A percentile compares a stretch with the other conserved stretches of the same genome.
phyloP scores from a whole-genome alignment of 2,329 filamentous ascomycete genomes.

The Pseudogymnoascus destructans region DNA sequence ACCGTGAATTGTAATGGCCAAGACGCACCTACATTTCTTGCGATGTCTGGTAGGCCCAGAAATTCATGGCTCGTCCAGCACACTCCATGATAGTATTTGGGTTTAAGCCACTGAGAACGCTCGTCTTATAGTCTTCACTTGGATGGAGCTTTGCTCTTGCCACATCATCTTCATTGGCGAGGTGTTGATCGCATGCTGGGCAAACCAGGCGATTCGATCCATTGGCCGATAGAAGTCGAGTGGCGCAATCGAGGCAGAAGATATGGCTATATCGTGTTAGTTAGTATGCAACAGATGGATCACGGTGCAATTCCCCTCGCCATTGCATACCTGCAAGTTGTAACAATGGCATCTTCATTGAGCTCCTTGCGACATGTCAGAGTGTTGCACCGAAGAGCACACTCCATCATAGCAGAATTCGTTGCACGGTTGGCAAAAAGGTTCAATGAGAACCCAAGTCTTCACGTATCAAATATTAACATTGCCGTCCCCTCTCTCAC shows the following conservation, averaged over 20 bases:
- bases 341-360: conserved; percentile 62
- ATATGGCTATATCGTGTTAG: conserved; percentile 49
- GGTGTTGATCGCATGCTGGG: conserved; percentile 59
- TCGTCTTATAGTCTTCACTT: conserved; percentile 81
- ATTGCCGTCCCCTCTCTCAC: background rate
- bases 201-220: conserved; percentile 40
- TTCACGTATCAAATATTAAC: background rate
- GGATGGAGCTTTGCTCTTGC: conserved; percentile 60
- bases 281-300: conserved; percentile 1
- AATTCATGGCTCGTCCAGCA: conserved; percentile 62
- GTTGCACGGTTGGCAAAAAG: background rate
- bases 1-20: background rate
- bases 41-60: conserved; percentile 76
- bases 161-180: conserved; percentile 63
- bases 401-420: conserved; percentile 46
- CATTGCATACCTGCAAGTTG: conserved; percentile 62
- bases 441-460: background rate
- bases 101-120: conserved; percentile 67
- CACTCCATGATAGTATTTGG: conserved; percentile 80
- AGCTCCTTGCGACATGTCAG: conserved; percentile 62
- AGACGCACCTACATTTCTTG: conserved; percentile 58
- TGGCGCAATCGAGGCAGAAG: conserved; percentile 67
- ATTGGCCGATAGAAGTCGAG: conserved; percentile 44
- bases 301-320: conserved; percentile 11
- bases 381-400: conserved; percentile 64